These are phyloP conservation scores for Auricularia auricula-judae DNA, from an alignment of 768 basidiomycete species.

Conservation along the genomic window DNA sequence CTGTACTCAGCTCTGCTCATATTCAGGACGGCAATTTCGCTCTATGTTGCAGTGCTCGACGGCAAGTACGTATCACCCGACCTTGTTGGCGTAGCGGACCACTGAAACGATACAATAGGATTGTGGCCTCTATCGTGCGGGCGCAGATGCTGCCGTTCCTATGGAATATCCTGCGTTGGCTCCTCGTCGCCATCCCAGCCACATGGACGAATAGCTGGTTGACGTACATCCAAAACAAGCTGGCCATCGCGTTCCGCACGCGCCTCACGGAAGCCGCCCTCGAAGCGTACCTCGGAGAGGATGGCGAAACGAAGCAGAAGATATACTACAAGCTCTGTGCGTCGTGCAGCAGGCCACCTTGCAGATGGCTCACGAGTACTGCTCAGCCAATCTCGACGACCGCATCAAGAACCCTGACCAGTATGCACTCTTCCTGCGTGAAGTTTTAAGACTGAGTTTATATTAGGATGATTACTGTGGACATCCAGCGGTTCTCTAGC, in stretches of 20 bases:
- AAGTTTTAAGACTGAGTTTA: slow-evolving; percentile 7
- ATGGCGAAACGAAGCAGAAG: slow-evolving; percentile 55
- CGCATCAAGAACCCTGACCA: slow-evolving; percentile 94
- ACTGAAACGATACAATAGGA: slow-evolving; percentile 33
- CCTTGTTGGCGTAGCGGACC: not conserved
- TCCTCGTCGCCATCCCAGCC: slow-evolving; percentile 84
- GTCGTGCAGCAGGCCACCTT: slow-evolving; percentile 13
- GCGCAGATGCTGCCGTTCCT: slow-evolving; percentile 72
- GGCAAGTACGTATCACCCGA: slow-evolving; percentile 50
- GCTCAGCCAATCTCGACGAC: slow-evolving; percentile 81
- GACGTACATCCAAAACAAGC: slow-evolving; percentile 86
- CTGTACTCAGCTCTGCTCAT: slow-evolving; percentile 87
- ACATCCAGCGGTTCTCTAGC: slow-evolving; percentile 85
- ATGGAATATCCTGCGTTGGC: slow-evolving; percentile 78
- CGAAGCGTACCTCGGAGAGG: slow-evolving; percentile 72
- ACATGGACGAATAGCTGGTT: slow-evolving; percentile 92
- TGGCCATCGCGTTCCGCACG: slow-evolving; percentile 80
- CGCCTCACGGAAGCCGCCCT: slow-evolving; percentile 77
- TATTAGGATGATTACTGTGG: slow-evolving; percentile 83
- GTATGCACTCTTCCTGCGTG: slow-evolving; percentile 26
- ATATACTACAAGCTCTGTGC: slow-evolving; percentile 87
- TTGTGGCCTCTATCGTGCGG: slow-evolving; percentile 89
- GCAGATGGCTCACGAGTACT: not conserved
- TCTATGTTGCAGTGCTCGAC: slow-evolving; percentile 91
- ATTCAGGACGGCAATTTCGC: slow-evolving; percentile 79